Evolutionary conservation across 768 basidiomycete genomes (phyloP).

Genomic region (Gloeostereum incarnatum): DNA sequence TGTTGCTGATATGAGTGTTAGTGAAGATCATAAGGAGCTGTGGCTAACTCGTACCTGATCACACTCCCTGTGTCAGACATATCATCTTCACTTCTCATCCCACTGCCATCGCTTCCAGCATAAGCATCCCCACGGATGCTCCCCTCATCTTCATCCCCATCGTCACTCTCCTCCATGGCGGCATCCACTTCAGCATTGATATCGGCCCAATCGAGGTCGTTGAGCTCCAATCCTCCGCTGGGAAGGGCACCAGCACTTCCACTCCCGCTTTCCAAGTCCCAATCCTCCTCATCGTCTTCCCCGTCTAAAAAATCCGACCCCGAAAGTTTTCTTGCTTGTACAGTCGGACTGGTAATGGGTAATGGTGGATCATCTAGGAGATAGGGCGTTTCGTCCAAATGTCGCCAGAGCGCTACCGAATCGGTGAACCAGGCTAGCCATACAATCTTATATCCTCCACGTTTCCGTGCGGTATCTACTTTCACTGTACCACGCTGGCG

Average conservation of each 20-base stretch:
- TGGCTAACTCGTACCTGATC: conserved; percentile 23
- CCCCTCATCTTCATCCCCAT: conserved; percentile 39
- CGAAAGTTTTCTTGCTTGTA: conserved; percentile 40
- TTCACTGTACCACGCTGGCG: conserved; percentile 82
- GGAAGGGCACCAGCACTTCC: not conserved
- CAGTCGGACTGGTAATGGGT: conserved; percentile 24
- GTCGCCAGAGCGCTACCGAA: conserved; percentile 80
- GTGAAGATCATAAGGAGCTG: conserved; percentile 4
- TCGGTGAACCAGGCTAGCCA: conserved; percentile 88
- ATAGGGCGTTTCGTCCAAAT: conserved; percentile 73
- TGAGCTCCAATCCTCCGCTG: conserved; percentile 32
- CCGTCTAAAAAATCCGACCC: too few relatives aligned
- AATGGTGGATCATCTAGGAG: conserved; percentile 52
- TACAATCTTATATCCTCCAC: conserved; percentile 76
- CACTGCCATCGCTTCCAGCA: conserved; percentile 26
- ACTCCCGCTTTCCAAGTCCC: conserved; percentile 32
- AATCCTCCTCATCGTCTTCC: conserved; percentile 59
- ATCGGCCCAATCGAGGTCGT: conserved; percentile 71
- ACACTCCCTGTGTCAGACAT: conserved; percentile 42
- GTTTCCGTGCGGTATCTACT: conserved; percentile 72
- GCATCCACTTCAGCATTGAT: conserved; percentile 85
- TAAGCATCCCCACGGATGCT: too few relatives aligned
- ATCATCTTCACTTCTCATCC: conserved; percentile 43
- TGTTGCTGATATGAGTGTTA: conserved; percentile 15
- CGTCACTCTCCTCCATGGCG: conserved; percentile 75